Conservation (phyloP, 2,329 filamentous ascomycete genomes). For the Teratosphaeria viscida region DNA sequence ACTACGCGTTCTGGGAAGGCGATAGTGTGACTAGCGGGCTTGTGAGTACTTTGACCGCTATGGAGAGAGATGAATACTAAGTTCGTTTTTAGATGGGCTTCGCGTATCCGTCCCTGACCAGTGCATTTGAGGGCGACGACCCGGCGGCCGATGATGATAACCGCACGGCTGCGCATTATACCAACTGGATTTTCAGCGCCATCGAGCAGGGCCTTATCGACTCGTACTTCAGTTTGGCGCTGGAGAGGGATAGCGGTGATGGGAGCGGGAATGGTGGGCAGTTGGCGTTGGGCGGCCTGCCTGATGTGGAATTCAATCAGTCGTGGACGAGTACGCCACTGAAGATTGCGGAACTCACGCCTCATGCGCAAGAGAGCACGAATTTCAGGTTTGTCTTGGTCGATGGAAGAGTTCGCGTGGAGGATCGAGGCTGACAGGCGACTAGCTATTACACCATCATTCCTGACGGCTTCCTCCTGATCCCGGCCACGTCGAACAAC, state of each 20-base stretch:
- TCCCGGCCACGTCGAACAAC: neutral
- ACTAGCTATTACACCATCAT: constrained; percentile 24
- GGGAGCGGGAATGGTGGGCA: constrained; percentile 27
- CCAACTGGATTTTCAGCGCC: constrained; percentile 35
- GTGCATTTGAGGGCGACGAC: constrained; percentile 18
- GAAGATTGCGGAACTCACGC: constrained; percentile 17
- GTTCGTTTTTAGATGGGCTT: constrained; percentile 28
- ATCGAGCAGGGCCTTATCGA: constrained; percentile 31
- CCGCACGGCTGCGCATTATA: constrained; percentile 27
- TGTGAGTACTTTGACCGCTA: no score
- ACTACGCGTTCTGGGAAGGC: constrained; percentile 33
- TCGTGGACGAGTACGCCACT: constrained; percentile 24
- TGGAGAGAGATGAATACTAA: no score
- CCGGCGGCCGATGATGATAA: constrained; percentile 9
- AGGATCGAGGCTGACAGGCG: neutral
- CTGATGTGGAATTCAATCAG: constrained; percentile 26
- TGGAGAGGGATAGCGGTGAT: constrained; percentile 22
- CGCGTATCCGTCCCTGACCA: constrained; percentile 37
- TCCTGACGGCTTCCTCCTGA: constrained; percentile 12
- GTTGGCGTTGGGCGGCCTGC: constrained; percentile 37
- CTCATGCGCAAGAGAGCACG: constrained; percentile 8
- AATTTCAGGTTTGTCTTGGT: constrained; percentile 1
- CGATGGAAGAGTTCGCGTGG: neutral
- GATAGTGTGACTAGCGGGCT: constrained; percentile 35
- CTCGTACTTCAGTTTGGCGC: constrained; percentile 35